These are phyloP conservation scores for Rhodotorula sp. DNA, from an alignment of 1,284 basidiomycete genomes.

Conservation along the genomic window DNA sequence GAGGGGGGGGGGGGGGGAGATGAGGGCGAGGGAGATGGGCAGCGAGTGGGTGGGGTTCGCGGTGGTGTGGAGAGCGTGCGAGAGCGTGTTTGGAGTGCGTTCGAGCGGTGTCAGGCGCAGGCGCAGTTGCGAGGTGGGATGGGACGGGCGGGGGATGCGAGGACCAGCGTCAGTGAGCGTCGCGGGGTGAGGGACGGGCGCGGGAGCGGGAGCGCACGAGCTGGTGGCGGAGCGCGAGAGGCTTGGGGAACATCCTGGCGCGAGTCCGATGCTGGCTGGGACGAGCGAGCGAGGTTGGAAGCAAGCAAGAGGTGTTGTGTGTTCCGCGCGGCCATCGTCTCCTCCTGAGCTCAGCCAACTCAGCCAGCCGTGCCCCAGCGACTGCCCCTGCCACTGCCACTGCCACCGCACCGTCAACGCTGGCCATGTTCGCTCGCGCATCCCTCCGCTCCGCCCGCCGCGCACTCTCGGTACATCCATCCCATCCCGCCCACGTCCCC, in stretches of 20 bases:
- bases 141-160: neutral
- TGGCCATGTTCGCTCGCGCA: constrained; percentile 19
- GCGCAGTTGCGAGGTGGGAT: too few relatives aligned
- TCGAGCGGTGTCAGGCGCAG: neutral
- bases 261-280: too few relatives aligned
- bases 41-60: neutral
- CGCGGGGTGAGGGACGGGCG: neutral
- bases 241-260: constrained; percentile 22
- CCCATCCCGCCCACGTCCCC: too few relatives aligned
- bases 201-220: constrained; percentile 11
- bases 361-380: too few relatives aligned
- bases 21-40: too few relatives aligned
- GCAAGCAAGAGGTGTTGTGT: neutral
- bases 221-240: constrained; percentile 19
- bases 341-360: neutral
- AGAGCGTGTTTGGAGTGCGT: too few relatives aligned
- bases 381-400: too few relatives aligned
- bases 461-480: constrained; percentile 22
- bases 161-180: neutral
- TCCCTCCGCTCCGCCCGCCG: constrained; percentile 11
- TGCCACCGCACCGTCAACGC: too few relatives aligned
- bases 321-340: neutral
- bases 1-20: neutral
- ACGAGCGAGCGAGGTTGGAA: neutral
- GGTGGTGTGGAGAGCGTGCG: too few relatives aligned